Evolutionary conservation across 108 stramenopile genomes (phyloP).

Genomic region (Cyclotella atomus): DNA sequence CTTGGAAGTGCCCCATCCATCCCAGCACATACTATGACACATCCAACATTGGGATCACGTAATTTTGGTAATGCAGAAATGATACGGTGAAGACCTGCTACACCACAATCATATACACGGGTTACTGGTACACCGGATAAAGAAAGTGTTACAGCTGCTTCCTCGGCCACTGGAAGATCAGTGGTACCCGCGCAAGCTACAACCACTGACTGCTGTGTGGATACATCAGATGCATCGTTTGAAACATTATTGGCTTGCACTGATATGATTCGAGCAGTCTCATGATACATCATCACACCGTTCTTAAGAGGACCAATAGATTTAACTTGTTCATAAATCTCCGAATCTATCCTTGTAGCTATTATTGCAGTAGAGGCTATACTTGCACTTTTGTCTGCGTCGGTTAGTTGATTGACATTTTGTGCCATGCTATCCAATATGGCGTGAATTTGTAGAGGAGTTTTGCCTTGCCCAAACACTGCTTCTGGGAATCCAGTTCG

Average conservation of each 20-base stretch:
- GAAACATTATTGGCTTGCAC: constrained; percentile 62
- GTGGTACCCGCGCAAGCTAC: constrained; percentile 93
- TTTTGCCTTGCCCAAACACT: constrained; percentile 83
- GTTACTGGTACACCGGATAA: constrained; percentile 68
- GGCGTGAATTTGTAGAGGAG: constrained; percentile 69
- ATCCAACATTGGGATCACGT: constrained; percentile 70
- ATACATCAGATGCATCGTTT: constrained; percentile 5
- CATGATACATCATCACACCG: constrained; percentile 70
- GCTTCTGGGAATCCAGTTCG: constrained; percentile 88
- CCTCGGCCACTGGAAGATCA: constrained; percentile 90
- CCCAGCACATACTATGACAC: constrained; percentile 92
- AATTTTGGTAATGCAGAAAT: constrained; percentile 74
- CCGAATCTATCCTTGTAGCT: constrained; percentile 62
- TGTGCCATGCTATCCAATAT: constrained; percentile 89
- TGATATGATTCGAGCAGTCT: constrained; percentile 67
- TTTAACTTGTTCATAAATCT: constrained; percentile 27
- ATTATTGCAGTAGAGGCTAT: constrained; percentile 62
- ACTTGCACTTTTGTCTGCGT: constrained; percentile 16
- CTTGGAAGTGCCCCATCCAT: constrained; percentile 97
- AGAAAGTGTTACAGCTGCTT: constrained; percentile 82
- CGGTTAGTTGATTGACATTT: constrained; percentile 59
- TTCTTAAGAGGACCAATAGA: constrained; percentile 56
- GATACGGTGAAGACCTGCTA: constrained; percentile 95
- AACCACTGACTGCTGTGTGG: constrained; percentile 47
- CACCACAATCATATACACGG: constrained; percentile 93